phyloP scores from a whole-genome alignment of 805 yeast species.

The Sugiyamaella valdiviana region DNA sequence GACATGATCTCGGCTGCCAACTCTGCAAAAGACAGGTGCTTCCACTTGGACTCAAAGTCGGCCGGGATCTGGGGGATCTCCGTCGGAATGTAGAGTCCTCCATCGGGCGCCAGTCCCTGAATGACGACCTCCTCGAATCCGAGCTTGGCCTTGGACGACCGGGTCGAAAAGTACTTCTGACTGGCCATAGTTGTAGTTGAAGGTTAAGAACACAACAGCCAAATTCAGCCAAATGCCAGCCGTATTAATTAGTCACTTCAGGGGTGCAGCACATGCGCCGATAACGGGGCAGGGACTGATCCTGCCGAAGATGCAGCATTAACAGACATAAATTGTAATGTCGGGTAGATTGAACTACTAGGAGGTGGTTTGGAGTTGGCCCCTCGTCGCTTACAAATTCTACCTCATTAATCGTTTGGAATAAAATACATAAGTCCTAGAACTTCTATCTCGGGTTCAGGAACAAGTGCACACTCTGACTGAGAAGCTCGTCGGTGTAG shows the following conservation, averaged over 20 bases:
- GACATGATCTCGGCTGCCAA: conserved; percentile 83
- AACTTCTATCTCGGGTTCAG: conserved; percentile 30
- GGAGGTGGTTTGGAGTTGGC: background rate
- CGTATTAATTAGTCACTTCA: background rate
- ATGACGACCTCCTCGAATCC: conserved; percentile 38
- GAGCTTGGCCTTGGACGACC: conserved; percentile 31
- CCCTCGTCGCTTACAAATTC: background rate
- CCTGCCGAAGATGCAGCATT: background rate
- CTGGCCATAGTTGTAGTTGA: conserved; percentile 3
- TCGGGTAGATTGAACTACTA: background rate
- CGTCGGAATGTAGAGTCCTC: conserved; percentile 90
- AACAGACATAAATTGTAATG: background rate
- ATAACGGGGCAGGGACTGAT: background rate
- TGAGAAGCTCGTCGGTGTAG: conserved; percentile 70
- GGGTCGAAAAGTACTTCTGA: conserved; percentile 34
- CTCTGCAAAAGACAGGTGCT: conserved; percentile 69
- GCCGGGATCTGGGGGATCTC: conserved; percentile 61
- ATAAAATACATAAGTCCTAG: background rate
- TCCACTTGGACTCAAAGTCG: conserved; percentile 61
- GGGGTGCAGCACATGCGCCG: background rate
- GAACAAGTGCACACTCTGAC: conserved; percentile 72
- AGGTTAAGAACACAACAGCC: background rate
- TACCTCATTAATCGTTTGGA: background rate
- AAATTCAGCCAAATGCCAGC: background rate
- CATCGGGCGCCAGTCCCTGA: conserved; percentile 89